Evolutionary conservation across 106 monocot genomes (phyloP).

Genomic region (Platanthera zijinensis): DNA sequence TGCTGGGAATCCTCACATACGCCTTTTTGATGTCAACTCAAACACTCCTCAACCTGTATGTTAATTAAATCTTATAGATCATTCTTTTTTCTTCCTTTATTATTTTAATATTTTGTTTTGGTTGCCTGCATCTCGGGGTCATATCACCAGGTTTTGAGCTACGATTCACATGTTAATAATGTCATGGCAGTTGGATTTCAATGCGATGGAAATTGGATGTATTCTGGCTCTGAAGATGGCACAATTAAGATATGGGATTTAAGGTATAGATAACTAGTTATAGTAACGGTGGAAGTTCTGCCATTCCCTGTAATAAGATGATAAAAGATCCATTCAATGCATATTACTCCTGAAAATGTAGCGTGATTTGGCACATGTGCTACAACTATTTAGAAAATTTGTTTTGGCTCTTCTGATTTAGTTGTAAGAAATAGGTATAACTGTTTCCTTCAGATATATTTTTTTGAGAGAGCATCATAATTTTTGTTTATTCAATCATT

Average conservation of each 20-base stretch:
- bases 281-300: not conserved
- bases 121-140: not conserved
- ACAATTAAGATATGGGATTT: constrained; percentile 97
- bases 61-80: not conserved
- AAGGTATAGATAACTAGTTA: constrained; percentile 34
- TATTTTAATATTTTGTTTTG: not conserved
- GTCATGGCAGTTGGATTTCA: constrained; percentile 99
- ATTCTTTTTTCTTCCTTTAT: not conserved
- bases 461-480: too few species aligned
- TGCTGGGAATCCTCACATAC: constrained; percentile 97
- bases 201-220: constrained; percentile 99
- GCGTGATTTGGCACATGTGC: too few species aligned
- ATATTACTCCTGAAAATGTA: too few species aligned
- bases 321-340: too few species aligned
- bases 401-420: too few species aligned
- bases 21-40: constrained; percentile 95
- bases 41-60: constrained; percentile 76
- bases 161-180: constrained; percentile 87
- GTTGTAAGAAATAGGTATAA: too few species aligned
- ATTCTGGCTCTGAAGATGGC: constrained; percentile 99
- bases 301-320: not conserved
- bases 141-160: constrained; percentile 47
- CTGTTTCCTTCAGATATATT: too few species aligned
- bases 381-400: too few species aligned
- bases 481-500: too few species aligned